A percentile compares a stretch with the other conserved stretches of the same genome.
Conservation (phyloP, 768 basidiomycete genomes). For the Erythrobasidium yunnanense region DNA sequence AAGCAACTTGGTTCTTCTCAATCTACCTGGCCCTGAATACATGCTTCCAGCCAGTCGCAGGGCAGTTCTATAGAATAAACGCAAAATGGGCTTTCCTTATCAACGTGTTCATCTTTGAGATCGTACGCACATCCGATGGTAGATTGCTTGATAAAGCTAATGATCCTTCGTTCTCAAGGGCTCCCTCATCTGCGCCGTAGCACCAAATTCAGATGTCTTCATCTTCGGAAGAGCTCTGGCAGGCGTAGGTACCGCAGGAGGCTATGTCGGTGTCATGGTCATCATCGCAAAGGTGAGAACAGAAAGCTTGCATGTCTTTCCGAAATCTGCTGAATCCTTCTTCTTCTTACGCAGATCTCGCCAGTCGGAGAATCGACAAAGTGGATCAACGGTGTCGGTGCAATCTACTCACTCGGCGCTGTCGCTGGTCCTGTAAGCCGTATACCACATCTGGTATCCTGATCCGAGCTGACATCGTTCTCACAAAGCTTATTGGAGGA, state of each 20-base stretch:
- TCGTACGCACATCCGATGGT: not conserved
- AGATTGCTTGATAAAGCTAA: not conserved
- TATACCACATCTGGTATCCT: not conserved
- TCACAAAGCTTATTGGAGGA: not conserved
- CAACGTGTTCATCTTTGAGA: not conserved
- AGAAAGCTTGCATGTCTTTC: no score
- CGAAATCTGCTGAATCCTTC: no score
- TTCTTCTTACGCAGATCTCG: no score
- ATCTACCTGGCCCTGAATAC: constrained; percentile 21
- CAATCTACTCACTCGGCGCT: constrained; percentile 13
- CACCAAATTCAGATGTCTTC: not conserved
- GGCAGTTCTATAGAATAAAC: not conserved
- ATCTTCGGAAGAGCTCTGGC: constrained; percentile 13
- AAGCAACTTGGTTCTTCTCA: constrained; percentile 21
- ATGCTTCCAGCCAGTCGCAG: not conserved
- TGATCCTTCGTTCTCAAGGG: not conserved
- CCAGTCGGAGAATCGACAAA: not conserved
- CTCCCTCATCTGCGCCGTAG: constrained; percentile 13
- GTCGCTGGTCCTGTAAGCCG: constrained; percentile 10
- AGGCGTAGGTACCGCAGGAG: constrained; percentile 1
- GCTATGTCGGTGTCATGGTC: not conserved
- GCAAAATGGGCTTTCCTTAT: constrained; percentile 14
- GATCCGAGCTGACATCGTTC: not conserved
- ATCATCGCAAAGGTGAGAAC: constrained; percentile 11
- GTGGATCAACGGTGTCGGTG: constrained; percentile 14